Evolutionary conservation across 768 basidiomycete genomes (phyloP), one percentile per base, ranked within the genome.

Genomic region (Vararia minispora): DNA sequence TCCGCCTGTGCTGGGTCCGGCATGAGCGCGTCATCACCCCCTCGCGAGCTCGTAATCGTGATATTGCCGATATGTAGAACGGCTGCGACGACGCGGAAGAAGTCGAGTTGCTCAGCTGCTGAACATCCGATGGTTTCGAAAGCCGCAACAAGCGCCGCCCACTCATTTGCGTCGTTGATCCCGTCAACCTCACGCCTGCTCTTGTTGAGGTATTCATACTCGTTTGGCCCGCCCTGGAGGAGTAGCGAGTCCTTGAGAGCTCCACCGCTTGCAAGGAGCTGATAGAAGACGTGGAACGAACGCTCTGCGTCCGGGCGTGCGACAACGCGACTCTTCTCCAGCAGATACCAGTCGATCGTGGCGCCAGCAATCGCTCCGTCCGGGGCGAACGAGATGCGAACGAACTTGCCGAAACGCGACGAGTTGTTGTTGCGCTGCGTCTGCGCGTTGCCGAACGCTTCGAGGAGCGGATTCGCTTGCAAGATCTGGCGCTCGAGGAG

Each of bases 391-490:
- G 82, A 84, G 44, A 99, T 98, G 31, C 90, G 72, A 33, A 99
- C 86, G 56, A 99, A 99, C 61, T 99, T 99, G 22, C 91, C 92
- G 56, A 99, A 99, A 27, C 95, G 85, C 71, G 87, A 90, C 1
- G 95, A 98, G 54, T 99, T 99, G 61, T 98, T 97, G 55, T 99
- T 99, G 31, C 92, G 69, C 60, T 95, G 86, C 0, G 95, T 98
- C 58, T 98, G 95, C 5, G 95, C 94, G 56, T 99, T 99, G 22
- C 95, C 95, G 48, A 99, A 98, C 3, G 95, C 87, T 56, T 99
- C 95, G 4, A 99, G 66, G 41, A 99, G 87, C 1, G 95, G 95
- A 53, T 98, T 99, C 27, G 92, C 92, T 57, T 97, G 91, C 16
- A 98, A 69, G 48, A 99, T 98, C 58, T 98, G 95, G 21, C 87